Conservation (phyloP, 257 asterid species). For the Eustoma russellianum region DNA sequence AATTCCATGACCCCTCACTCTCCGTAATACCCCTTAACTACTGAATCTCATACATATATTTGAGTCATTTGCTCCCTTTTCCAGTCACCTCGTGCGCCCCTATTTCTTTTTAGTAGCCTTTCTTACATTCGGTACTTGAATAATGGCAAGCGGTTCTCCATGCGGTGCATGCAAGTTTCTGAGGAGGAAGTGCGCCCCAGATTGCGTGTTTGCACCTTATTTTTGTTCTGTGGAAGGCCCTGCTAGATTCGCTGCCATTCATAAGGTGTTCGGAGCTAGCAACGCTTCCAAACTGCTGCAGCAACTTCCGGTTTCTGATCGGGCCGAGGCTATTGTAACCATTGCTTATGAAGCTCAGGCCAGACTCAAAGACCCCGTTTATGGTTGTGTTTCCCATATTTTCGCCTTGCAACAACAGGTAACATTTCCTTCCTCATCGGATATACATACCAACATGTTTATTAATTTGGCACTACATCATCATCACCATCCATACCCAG, state of each 20-base stretch:
- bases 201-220: constrained; percentile 75
- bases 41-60: neutral
- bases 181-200: constrained; percentile 70
- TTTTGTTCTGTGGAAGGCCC: constrained; percentile 88
- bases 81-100: constrained; percentile 59
- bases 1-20: constrained; percentile 7
- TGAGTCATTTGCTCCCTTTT: constrained; percentile 31
- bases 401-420: constrained; percentile 83
- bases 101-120: neutral
- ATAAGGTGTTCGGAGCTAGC: constrained; percentile 93
- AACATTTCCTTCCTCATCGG: no score
- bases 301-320: constrained; percentile 58
- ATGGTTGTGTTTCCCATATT: constrained; percentile 79
- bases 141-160: constrained; percentile 52
- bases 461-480: no score
- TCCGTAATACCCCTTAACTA: constrained; percentile 16
- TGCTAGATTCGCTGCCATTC: constrained; percentile 78
- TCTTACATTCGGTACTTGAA: neutral
- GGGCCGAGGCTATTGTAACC: constrained; percentile 76
- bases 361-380: constrained; percentile 70
- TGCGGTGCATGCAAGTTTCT: constrained; percentile 97
- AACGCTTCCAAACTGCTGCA: constrained; percentile 64
- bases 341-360: constrained; percentile 94
- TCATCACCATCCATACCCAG: no score
- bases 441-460: no score